Evolutionary conservation across 1,284 basidiomycete species (phyloP).

Genomic region (Cutaneotrichosporon daszewskae): DNA sequence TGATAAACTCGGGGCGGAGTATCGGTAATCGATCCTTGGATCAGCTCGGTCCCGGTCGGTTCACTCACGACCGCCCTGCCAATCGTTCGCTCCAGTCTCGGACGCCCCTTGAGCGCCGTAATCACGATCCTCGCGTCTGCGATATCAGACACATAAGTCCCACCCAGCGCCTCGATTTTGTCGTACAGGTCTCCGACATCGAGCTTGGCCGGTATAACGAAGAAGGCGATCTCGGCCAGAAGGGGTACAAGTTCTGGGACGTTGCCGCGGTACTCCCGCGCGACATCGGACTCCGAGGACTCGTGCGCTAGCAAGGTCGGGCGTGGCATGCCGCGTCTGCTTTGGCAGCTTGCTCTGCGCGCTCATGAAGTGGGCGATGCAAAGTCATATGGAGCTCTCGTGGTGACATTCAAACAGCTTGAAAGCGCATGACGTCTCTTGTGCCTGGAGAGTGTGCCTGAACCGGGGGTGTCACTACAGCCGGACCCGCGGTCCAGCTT

Average conservation of each 20-base stretch:
- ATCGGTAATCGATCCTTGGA: conserved; percentile 24
- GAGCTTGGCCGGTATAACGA: conserved; percentile 42
- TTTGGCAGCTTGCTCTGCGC: no score
- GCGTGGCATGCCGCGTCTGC: no score
- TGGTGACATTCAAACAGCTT: no score
- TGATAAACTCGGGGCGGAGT: conserved; percentile 27
- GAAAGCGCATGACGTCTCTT: no score
- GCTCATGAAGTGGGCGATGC: no score
- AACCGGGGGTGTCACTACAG: no score
- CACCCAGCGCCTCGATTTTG: conserved; percentile 40
- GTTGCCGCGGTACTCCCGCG: neutral
- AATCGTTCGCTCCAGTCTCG: conserved; percentile 31
- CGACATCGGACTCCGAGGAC: neutral
- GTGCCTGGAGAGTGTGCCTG: no score
- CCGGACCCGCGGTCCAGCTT: no score
- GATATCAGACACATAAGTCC: conserved; percentile 19
- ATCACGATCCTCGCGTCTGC: conserved; percentile 29
- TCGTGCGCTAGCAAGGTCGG: neutral
- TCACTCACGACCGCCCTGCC: conserved; percentile 7
- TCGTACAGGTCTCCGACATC: conserved; percentile 18
- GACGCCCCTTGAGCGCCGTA: conserved; percentile 36
- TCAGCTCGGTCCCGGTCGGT: neutral
- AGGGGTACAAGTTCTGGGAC: conserved; percentile 23
- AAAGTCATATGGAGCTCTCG: no score
- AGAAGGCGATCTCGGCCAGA: conserved; percentile 37